These are phyloP conservation scores for Wickerhamomyces sp. DNA, from an alignment of 1,139 yeast genomes.

Conservation along the genomic window DNA sequence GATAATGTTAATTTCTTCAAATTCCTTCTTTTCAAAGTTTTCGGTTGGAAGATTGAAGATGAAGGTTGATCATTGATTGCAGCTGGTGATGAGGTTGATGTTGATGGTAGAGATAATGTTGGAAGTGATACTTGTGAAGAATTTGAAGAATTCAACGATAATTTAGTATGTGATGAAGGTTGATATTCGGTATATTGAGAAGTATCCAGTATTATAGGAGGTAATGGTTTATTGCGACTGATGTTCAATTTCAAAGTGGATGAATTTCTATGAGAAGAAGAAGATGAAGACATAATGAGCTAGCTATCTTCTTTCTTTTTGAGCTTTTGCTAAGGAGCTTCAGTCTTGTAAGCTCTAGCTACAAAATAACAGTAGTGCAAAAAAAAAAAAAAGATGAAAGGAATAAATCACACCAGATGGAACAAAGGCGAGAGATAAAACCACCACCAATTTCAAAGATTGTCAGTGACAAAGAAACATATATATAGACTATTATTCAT, in stretches of 20 bases:
- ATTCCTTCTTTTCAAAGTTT: slow-evolving; percentile 67
- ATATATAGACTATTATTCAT: no score
- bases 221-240: slow-evolving; percentile 23
- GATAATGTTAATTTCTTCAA: slow-evolving; percentile 62
- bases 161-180: background rate
- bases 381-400: no score
- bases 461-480: no score
- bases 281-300: background rate
- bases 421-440: no score
- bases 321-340: no score
- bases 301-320: background rate
- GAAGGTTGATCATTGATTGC: slow-evolving; percentile 1
- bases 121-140: background rate
- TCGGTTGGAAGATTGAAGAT: slow-evolving; percentile 38
- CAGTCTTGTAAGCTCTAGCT: no score
- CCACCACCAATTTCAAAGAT: no score
- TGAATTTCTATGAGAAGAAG: slow-evolving; percentile 16
- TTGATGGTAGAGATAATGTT: slow-evolving; percentile 2
- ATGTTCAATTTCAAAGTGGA: slow-evolving; percentile 21
- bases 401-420: no score
- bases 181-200: background rate
- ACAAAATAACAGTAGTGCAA: no score
- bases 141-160: background rate
- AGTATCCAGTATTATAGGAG: slow-evolving; percentile 19
- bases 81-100: slow-evolving; percentile 3